Evolutionary conservation across 2,329 filamentous ascomycete genomes (phyloP).

Genomic region (Didymella pinodella): DNA sequence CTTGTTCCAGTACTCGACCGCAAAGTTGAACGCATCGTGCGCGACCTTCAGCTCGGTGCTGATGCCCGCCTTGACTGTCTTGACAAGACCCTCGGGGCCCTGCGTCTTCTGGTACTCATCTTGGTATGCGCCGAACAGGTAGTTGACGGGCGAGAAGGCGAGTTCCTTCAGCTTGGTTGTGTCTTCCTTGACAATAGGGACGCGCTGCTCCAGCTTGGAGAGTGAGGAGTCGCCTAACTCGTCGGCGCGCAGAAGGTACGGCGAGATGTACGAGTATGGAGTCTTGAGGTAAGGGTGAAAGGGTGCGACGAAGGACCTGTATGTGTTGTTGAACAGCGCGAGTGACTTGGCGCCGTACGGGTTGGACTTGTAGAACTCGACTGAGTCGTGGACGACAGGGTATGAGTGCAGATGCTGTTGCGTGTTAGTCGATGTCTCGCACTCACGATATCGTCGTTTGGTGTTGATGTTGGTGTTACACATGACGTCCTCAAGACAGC

Average conservation of each 20-base stretch:
- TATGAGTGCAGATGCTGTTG: slow-evolving; percentile 82
- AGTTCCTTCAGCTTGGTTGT: slow-evolving; percentile 53
- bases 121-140: slow-evolving; percentile 49
- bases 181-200: slow-evolving; percentile 59
- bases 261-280: slow-evolving; percentile 82
- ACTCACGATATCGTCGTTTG: slow-evolving; percentile 1
- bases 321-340: slow-evolving; percentile 75
- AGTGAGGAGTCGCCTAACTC: slow-evolving; percentile 51
- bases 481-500: slow-evolving; percentile 5
- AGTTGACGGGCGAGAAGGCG: slow-evolving; percentile 46
- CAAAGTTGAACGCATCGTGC: slow-evolving; percentile 43
- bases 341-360: slow-evolving; percentile 85
- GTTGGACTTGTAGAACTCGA: slow-evolving; percentile 80
- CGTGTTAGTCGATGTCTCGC: slow-evolving; percentile 17
- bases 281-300: slow-evolving; percentile 79
- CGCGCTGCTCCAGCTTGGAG: slow-evolving; percentile 46
- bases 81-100: slow-evolving; percentile 47
- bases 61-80: slow-evolving; percentile 48
- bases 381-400: slow-evolving; percentile 80
- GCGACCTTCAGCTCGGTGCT: slow-evolving; percentile 52
- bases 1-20: slow-evolving; percentile 44
- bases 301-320: slow-evolving; percentile 78
- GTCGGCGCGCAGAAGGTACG: slow-evolving; percentile 86
- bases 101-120: slow-evolving; percentile 52
- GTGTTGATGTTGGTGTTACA: neutral